Evolutionary conservation across 2,329 filamentous ascomycete species (phyloP).

Genomic region (Gaeumannomyces sp.): DNA sequence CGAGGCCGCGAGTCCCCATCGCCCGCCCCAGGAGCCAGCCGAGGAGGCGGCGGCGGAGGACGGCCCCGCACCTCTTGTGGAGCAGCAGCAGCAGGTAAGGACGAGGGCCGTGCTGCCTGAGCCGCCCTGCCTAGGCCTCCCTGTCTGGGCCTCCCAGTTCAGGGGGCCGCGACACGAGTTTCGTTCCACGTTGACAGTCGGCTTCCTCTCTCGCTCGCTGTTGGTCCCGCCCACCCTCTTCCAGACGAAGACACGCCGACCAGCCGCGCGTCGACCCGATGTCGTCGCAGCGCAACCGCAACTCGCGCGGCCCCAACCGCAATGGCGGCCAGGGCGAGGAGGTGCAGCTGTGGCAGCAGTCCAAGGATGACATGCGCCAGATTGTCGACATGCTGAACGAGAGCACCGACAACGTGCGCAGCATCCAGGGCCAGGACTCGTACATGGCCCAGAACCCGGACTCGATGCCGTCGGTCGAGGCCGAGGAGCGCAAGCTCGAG

Average conservation of each 20-base stretch:
- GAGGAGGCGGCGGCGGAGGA: background rate
- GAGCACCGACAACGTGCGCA: constrained; percentile 31
- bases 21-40: background rate
- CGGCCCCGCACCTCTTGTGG: background rate
- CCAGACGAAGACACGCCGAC: background rate
- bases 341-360: constrained; percentile 32
- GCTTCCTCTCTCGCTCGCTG: no score
- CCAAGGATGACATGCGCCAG: constrained; percentile 30
- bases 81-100: background rate
- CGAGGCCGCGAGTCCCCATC: background rate
- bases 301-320: constrained; percentile 26
- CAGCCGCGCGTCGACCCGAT: constrained; percentile 10
- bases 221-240: no score
- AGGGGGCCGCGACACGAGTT: background rate
- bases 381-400: constrained; percentile 32
- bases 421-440: constrained; percentile 33
- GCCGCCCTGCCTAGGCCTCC: no score
- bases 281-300: constrained; percentile 22
- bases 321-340: constrained; percentile 38
- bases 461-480: constrained; percentile 15
- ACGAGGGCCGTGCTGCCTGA: constrained; percentile 1
- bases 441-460: constrained; percentile 30
- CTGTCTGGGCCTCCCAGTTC: background rate
- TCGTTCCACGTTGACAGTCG: background rate
- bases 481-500: constrained; percentile 22